A percentile compares a stretch with the other conserved stretches of the same genome.
phyloP scores from a whole-genome alignment of 495 filamentous ascomycete species.

The Paragyromitra xinjiangensis region DNA sequence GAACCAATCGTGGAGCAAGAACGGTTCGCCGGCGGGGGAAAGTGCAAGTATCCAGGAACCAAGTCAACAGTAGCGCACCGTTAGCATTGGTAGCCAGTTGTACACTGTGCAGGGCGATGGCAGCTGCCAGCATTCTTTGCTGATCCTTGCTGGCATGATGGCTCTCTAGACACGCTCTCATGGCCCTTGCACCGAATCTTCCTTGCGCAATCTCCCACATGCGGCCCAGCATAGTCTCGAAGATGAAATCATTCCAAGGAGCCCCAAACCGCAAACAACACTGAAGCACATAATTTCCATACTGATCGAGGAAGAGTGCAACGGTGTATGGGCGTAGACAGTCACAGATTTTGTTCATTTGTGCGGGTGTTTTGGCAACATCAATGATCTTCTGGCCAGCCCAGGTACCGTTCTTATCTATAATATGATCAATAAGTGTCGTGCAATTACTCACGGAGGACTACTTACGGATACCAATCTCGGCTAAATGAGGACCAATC shows the following conservation, averaged over 20 bases:
- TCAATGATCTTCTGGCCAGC: conserved; percentile 99
- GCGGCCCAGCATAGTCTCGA: conserved; percentile 92
- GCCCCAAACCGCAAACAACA: conserved; percentile 89
- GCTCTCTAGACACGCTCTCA: conserved; percentile 96
- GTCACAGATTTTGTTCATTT: conserved; percentile 86
- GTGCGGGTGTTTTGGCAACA: conserved; percentile 81
- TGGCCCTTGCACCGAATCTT: conserved; percentile 90
- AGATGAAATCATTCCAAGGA: conserved; percentile 94
- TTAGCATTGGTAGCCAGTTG: conserved; percentile 97
- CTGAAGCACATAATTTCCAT: conserved; percentile 97
- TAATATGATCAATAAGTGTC: conserved; percentile 35
- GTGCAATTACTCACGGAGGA: not conserved
- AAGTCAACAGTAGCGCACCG: conserved; percentile 90
- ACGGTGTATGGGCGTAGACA: conserved; percentile 84
- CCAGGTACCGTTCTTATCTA: conserved; percentile 97
- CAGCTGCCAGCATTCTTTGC: conserved; percentile 91
- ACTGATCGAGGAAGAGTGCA: conserved; percentile 93
- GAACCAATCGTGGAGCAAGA: conserved; percentile 89
- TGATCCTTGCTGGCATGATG: conserved; percentile 95
- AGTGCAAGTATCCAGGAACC: conserved; percentile 98
- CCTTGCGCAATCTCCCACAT: conserved; percentile 97
- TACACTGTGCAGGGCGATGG: conserved; percentile 94
- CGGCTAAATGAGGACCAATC: conserved; percentile 89
- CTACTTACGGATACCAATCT: conserved; percentile 79
- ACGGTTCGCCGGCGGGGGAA: conserved; percentile 92